phyloP scores from a whole-genome alignment of 768 basidiomycete genomes.

The Leccinum aurantiacum region DNA sequence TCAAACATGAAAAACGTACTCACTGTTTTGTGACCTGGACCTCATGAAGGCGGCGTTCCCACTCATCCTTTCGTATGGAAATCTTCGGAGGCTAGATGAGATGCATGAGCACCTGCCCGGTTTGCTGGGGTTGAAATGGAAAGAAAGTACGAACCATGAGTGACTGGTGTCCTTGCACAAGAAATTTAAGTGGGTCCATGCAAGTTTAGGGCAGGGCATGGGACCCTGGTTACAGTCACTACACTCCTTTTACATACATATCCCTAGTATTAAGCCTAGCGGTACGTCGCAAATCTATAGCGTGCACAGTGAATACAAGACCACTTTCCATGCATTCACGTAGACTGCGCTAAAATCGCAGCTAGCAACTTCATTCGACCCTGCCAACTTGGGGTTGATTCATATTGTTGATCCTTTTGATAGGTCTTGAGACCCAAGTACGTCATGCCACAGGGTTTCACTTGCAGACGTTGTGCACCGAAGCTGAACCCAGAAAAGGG shows the following conservation, averaged over 20 bases:
- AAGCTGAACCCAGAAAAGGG: neutral
- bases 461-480: neutral
- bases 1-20: constrained; percentile 41
- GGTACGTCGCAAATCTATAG: neutral
- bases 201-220: constrained; percentile 40
- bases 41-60: constrained; percentile 80
- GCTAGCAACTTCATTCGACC: neutral
- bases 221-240: neutral
- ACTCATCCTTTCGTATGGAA: constrained; percentile 74
- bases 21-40: constrained; percentile 88
- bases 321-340: neutral
- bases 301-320: neutral
- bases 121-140: neutral
- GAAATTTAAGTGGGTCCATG: constrained; percentile 33
- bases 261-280: neutral
- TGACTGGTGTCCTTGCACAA: constrained; percentile 15
- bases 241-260: neutral
- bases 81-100: constrained; percentile 48
- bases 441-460: neutral
- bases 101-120: constrained; percentile 2
- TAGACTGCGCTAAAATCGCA: too few relatives aligned
- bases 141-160: constrained; percentile 32
- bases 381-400: neutral
- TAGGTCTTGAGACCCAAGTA: neutral
- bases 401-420: neutral